Evolutionary conservation across 208 protist species (phyloP), one percentile per base, ranked within the genome.

Genomic region (Leishmania guyanensis): DNA sequence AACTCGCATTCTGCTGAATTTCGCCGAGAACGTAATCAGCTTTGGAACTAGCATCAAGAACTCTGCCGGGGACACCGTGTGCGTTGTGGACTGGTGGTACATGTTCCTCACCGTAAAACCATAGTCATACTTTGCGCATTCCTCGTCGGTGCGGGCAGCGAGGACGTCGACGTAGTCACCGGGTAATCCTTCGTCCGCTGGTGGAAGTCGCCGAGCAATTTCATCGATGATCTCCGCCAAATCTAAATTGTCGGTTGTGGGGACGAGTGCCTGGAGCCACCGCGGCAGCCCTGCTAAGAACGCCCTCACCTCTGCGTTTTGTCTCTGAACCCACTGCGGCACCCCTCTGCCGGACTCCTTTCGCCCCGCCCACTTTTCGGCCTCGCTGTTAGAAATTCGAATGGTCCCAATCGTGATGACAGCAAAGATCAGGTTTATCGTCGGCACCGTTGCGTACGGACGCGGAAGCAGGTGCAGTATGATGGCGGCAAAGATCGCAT

Each of bases 91-190:
- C 46, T 56, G 29, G 3, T 17, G 8, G 74, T 33, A 77, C 74
- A 77, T 51, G 29, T 10, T 17, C 12, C 16, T 73, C 46, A 73
- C 26, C 69, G 22, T 3, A 26, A 22, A 8, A 29, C 69, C n/a
- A 51, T 51, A 73, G 22, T 73, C 69, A 1, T 29, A 26, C 36
- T 73, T 17, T 53, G 39, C 48, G 20, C 39, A 20, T n/a, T 73
- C 26, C 0, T 12, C 10, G 10, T 29, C 8, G 53, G 51, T 14
- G 2, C 53, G n/a, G 51, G 72, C 17, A 77, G 50, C 43, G 73
- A 65, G n/a, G 81, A 76, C 62, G 9, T 85, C 68, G 26, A 82
- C 50, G 48, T 85, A 85, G 65, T 85, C 82, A 5, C 71, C 53
- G 3, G 58, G 26, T 6, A 85, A 39, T 3, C 53, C 70, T n/a